Base-by-base conservation (phyloP, 1,284 basidiomycete species). In the Volvariella surrecta region DNA sequence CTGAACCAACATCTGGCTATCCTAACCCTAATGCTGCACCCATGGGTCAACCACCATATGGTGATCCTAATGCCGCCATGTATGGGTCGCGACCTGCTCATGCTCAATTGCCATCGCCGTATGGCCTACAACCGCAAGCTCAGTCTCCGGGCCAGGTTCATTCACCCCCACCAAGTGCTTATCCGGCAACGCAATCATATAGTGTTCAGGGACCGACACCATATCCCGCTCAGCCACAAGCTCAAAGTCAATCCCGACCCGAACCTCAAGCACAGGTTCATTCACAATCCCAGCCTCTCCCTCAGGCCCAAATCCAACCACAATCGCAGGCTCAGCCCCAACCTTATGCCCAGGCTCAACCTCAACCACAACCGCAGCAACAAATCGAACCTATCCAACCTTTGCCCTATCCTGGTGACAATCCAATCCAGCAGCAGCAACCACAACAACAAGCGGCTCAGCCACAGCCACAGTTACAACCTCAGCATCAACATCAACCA, bases 31-130 rank as follows among this genome's bases (percentile, higher is more conserved):
- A 49, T 4, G 37, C 52, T 40, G 50, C 59, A 47, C 31, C 60
- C 58, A 45, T 45, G 49, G 48, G 46, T 1, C 51, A 51, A 11
- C 53, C 56, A 32, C 34, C 34, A 35, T 35, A 35, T n/a, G 13
- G 4, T 19, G 34, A 35, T 15, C 34, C 6, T 15, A 19, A 15
- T 15, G 7, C 34, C 6, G 34, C 34, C 4, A 6, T 35, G 34
- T 19, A 35, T 35, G 18, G 13, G n/a, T n/a, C 34, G 58, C 58
- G 54, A 54, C 39, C 52, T 63, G 0, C 46, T 56, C 1, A 55
- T 60, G 3, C 77, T 75, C 53, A 71, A 2, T 73, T 73, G 32
- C 44, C 3, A 37, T 20, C 30, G 34, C 66, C 64, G 1, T 76
- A 76, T 15, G 34, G 17, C 13, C 54, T 22, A 47, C 54, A 39